These are phyloP conservation scores for Fusarium anguioides DNA, from an alignment of 2,329 filamentous ascomycete species.

Conservation along the genomic window DNA sequence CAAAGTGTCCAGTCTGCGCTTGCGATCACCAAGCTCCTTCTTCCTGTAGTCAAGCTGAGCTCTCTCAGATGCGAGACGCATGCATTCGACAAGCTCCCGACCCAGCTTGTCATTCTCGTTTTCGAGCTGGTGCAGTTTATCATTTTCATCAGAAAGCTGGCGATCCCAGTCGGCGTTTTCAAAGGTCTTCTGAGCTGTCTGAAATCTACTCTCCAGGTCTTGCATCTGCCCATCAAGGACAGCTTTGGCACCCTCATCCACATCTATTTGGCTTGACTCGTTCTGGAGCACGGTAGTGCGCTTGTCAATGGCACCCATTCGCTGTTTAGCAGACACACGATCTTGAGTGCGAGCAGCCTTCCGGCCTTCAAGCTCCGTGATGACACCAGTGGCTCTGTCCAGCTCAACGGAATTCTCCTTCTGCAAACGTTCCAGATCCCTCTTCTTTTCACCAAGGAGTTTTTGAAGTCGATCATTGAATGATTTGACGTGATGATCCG, in stretches of 20 bases:
- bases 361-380: conserved; percentile 79
- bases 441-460: conserved; percentile 80
- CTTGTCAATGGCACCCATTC: conserved; percentile 78
- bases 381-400: conserved; percentile 74
- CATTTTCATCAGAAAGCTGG: conserved; percentile 74
- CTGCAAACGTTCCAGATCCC: conserved; percentile 78
- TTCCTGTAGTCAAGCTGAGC: conserved; percentile 86
- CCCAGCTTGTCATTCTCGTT: conserved; percentile 77
- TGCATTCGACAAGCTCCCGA: conserved; percentile 85
- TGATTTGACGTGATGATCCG: conserved; percentile 76
- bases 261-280: conserved; percentile 76
- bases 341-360: conserved; percentile 79
- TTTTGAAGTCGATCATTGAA: conserved; percentile 84
- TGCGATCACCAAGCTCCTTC: conserved; percentile 79
- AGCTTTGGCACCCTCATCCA: conserved; percentile 87
- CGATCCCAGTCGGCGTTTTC: conserved; percentile 75
- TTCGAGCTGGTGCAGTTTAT: conserved; percentile 75
- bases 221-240: conserved; percentile 78
- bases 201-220: conserved; percentile 73
- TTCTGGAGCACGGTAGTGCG: conserved; percentile 74
- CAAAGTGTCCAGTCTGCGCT: conserved; percentile 81
- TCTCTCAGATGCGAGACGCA: conserved; percentile 81
- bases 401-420: conserved; percentile 79
- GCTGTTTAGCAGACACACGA: conserved; percentile 77
- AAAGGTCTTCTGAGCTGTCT: conserved; percentile 71